Evolutionary conservation across 139 green algal genomes (phyloP).

Genomic region (Chlamydomonas sp.): DNA sequence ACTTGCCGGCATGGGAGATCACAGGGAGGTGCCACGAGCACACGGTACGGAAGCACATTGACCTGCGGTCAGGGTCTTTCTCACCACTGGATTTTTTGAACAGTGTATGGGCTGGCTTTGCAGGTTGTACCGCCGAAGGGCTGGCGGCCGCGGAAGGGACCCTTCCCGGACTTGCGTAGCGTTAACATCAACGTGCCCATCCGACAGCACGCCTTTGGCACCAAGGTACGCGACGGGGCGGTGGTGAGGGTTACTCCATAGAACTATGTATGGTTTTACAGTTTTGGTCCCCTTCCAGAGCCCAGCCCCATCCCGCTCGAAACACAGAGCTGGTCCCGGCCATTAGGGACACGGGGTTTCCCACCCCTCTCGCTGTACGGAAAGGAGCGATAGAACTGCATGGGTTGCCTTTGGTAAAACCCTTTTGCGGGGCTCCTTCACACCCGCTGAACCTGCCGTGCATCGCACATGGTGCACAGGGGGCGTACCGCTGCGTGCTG

Average conservation of each 20-base stretch:
- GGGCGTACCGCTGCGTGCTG: slow-evolving; percentile 52
- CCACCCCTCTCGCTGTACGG: too few relatives aligned
- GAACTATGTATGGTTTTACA: too few relatives aligned
- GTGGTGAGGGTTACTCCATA: too few relatives aligned
- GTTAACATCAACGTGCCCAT: slow-evolving; percentile 71
- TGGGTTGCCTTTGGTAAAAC: neutral
- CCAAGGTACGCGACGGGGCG: slow-evolving; percentile 46
- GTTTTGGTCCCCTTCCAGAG: too few relatives aligned
- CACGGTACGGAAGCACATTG: neutral
- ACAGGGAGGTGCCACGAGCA: neutral
- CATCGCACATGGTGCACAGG: neutral
- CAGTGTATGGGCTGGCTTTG: neutral
- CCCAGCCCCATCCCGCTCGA: too few relatives aligned
- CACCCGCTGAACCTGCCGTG: neutral
- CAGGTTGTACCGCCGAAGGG: slow-evolving; percentile 66
- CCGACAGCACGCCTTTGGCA: slow-evolving; percentile 68
- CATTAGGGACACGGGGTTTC: too few relatives aligned
- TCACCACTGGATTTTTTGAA: neutral
- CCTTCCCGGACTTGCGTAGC: slow-evolving; percentile 60
- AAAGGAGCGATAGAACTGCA: neutral
- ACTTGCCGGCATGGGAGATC: neutral
- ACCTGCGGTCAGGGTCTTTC: neutral
- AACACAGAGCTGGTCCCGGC: too few relatives aligned
- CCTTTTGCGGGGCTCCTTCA: neutral
- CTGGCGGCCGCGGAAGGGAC: slow-evolving; percentile 56